Percentiles rank a stretch among this genome's conserved stretches.
Evolutionary conservation across 2,329 filamentous ascomycete genomes (phyloP).

Genomic region (Cercospora brassicicola): DNA sequence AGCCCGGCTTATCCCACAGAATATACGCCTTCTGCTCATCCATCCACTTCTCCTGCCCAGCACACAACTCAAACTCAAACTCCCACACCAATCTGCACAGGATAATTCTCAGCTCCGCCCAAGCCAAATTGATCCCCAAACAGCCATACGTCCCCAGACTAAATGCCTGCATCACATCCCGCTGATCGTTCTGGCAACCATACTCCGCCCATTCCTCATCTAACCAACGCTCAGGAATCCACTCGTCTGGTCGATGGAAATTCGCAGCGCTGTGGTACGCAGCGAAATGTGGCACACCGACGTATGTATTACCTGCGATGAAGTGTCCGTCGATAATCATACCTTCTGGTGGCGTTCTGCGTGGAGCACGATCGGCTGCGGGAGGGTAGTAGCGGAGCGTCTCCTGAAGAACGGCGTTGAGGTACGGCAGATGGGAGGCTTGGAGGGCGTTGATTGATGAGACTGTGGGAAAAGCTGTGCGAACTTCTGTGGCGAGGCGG

Average conservation of each 20-base stretch:
- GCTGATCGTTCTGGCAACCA: not conserved
- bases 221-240: not conserved
- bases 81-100: not conserved
- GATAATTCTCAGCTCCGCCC: not conserved
- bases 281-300: not conserved
- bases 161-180: not conserved
- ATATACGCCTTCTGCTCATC: not conserved
- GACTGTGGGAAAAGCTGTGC: not conserved
- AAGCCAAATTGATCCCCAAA: not conserved
- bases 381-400: not conserved
- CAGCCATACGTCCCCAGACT: not conserved
- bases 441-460: not conserved
- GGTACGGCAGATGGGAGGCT: not conserved
- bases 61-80: not conserved
- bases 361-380: not conserved
- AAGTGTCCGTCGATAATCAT: not conserved
- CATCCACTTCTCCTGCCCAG: not conserved
- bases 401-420: not conserved
- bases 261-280: not conserved
- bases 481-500: not conserved
- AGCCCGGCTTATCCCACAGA: slow-evolving; percentile 41
- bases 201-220: not conserved
- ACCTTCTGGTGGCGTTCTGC: not conserved
- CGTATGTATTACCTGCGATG: not conserved
- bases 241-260: not conserved